Conservation (phyloP, 2,329 filamentous ascomycete species). For the Epichloe aotearoae region DNA sequence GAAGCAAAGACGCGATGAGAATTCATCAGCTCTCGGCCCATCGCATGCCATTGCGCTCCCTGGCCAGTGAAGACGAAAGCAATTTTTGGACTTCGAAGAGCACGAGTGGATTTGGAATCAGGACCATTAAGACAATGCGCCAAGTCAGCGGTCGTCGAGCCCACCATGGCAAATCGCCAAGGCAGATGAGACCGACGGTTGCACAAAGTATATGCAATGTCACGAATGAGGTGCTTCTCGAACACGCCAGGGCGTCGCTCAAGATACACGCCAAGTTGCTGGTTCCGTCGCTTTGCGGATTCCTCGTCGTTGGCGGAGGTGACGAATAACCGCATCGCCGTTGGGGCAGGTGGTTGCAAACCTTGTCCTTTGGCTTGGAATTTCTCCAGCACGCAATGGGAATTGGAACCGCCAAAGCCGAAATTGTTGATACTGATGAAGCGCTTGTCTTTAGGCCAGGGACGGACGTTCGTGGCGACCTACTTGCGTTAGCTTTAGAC, state of each 20-base stretch:
- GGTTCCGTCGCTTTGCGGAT: conserved; percentile 17
- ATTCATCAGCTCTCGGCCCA: conserved; percentile 24
- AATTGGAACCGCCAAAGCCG: conserved; percentile 33
- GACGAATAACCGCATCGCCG: conserved; percentile 24
- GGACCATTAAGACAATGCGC: conserved; percentile 28
- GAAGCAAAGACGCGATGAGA: conserved; percentile 22
- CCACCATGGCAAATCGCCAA: conserved; percentile 30
- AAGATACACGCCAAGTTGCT: conserved; percentile 23
- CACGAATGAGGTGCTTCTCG: conserved; percentile 28
- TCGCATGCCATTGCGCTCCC: conserved; percentile 24
- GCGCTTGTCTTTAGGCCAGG: conserved; percentile 35
- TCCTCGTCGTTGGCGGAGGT: conserved; percentile 26
- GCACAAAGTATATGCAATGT: conserved; percentile 35
- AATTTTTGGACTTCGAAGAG: conserved; percentile 10
- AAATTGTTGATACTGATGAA: conserved; percentile 38
- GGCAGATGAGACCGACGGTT: conserved; percentile 30
- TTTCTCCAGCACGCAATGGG: conserved; percentile 26
- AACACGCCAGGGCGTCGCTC: conserved; percentile 30
- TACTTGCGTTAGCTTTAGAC: neutral
- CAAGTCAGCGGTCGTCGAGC: conserved; percentile 30
- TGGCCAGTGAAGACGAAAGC: conserved; percentile 27
- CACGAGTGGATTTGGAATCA: conserved; percentile 5
- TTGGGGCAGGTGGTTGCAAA: conserved; percentile 7
- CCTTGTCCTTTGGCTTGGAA: conserved; percentile 2
- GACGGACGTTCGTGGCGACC: conserved; percentile 12